These are phyloP conservation scores for Monosporozyma solicola DNA, from an alignment of 805 yeast genomes.

Conservation along the genomic window DNA sequence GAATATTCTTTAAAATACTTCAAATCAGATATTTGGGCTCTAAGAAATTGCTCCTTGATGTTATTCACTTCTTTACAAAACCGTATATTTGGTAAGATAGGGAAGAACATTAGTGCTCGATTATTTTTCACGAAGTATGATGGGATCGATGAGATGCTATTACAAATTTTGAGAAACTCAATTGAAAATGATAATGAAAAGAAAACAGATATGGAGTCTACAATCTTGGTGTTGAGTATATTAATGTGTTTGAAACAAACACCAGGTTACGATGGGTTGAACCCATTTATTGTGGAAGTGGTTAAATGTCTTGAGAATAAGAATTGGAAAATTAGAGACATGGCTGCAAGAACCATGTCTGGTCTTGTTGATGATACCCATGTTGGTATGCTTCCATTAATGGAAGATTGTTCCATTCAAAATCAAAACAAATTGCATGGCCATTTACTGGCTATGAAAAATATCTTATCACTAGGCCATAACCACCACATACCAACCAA, in stretches of 20 bases:
- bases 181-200: conserved; percentile 10
- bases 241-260: conserved; percentile 60
- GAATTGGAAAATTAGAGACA: conserved; percentile 80
- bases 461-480: not conserved
- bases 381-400: conserved; percentile 23
- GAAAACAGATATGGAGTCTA: conserved; percentile 40
- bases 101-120: conserved; percentile 43
- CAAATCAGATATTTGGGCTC: conserved; percentile 66
- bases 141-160: conserved; percentile 42
- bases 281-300: conserved; percentile 43
- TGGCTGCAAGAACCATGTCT: conserved; percentile 67
- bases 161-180: conserved; percentile 33
- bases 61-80: conserved; percentile 77
- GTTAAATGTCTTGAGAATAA: conserved; percentile 40
- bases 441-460: conserved; percentile 36
- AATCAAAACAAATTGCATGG: conserved; percentile 54
- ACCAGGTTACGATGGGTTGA: conserved; percentile 43
- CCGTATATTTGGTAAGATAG: conserved; percentile 59
- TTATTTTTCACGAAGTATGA: conserved; percentile 62
- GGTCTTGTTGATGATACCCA: conserved; percentile 35
- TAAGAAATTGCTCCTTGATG: conserved; percentile 91
- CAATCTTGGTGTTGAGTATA: conserved; percentile 69
- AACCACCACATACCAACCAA: conserved; percentile 1
- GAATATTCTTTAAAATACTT: conserved; percentile 54
- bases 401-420: conserved; percentile 13